Conservation (phyloP, 192 early-diverging fungal species). For the Blastocladiella britannica region DNA sequence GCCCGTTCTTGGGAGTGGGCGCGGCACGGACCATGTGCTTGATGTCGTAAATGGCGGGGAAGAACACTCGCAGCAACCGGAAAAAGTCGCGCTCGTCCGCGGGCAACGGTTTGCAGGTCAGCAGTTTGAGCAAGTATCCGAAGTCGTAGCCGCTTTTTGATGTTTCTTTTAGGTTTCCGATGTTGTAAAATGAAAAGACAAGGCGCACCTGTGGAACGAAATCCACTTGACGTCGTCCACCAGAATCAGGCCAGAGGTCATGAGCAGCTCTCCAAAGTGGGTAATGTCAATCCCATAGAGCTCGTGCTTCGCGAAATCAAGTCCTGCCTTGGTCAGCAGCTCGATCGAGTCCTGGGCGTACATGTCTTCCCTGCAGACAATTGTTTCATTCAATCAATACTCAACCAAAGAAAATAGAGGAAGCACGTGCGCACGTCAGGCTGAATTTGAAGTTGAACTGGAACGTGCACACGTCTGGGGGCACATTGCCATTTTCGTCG, state of each 20-base stretch:
- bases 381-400: conserved; percentile 4
- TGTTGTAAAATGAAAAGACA: conserved; percentile 10
- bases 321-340: conserved; percentile 84
- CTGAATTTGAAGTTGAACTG: conserved; percentile 99
- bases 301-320: conserved; percentile 91
- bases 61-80: conserved; percentile 70
- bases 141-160: conserved; percentile 98
- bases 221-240: conserved; percentile 91
- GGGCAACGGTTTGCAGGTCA: conserved; percentile 75
- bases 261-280: conserved; percentile 92
- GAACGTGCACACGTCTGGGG: conserved; percentile 78
- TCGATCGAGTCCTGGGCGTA: conserved; percentile 99
- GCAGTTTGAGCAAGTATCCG: conserved; percentile 88
- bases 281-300: conserved; percentile 88
- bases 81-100: conserved; percentile 92
- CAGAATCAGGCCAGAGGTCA: conserved; percentile 88
- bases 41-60: conserved; percentile 98
- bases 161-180: too few species aligned
- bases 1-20: conserved; percentile 83
- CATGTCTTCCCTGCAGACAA: conserved; percentile 55
- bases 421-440: conserved; percentile 39
- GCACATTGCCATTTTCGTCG: conserved; percentile 64
- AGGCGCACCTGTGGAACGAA: conserved; percentile 79
- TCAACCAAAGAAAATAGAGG: conserved; percentile 1
- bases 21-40: conserved; percentile 96